Evolutionary conservation across 495 filamentous ascomycete genomes (phyloP).

Genomic region (Penicillium maclennaniae): DNA sequence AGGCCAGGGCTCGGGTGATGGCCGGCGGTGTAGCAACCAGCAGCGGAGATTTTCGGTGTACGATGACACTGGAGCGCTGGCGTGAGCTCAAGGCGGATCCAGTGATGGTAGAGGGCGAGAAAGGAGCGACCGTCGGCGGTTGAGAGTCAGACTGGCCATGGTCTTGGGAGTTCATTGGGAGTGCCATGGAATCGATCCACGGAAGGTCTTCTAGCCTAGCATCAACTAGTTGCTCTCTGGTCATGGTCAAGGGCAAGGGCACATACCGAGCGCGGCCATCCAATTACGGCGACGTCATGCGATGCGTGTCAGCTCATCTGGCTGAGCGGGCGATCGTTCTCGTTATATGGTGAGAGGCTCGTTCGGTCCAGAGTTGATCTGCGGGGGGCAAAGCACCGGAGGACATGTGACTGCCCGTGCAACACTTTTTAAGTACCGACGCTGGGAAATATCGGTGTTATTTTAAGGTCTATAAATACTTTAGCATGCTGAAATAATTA

Average conservation of each 20-base stretch:
- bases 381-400: slow-evolving; percentile 19
- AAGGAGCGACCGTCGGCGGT: slow-evolving; percentile 75
- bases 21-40: slow-evolving; percentile 90
- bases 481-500: not conserved
- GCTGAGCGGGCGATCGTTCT: slow-evolving; percentile 16
- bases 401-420: slow-evolving; percentile 29
- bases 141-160: slow-evolving; percentile 42
- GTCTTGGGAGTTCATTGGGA: slow-evolving; percentile 39
- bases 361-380: slow-evolving; percentile 24
- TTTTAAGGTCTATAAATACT: not conserved
- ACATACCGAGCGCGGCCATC: slow-evolving; percentile 62
- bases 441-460: not conserved
- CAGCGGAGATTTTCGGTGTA: slow-evolving; percentile 93
- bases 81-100: slow-evolving; percentile 65
- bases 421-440: not conserved
- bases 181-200: slow-evolving; percentile 60
- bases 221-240: not conserved
- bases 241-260: slow-evolving; percentile 8
- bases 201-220: slow-evolving; percentile 51
- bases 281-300: slow-evolving; percentile 46
- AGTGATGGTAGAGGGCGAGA: slow-evolving; percentile 76
- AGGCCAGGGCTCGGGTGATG: slow-evolving; percentile 86
- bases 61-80: slow-evolving; percentile 83
- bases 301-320: slow-evolving; percentile 18
- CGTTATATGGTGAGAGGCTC: slow-evolving; percentile 8